Percentiles rank a stretch among this genome's conserved stretches.
Conservation (phyloP, 2,329 filamentous ascomycete species). For the Ascochyta rabiei region DNA sequence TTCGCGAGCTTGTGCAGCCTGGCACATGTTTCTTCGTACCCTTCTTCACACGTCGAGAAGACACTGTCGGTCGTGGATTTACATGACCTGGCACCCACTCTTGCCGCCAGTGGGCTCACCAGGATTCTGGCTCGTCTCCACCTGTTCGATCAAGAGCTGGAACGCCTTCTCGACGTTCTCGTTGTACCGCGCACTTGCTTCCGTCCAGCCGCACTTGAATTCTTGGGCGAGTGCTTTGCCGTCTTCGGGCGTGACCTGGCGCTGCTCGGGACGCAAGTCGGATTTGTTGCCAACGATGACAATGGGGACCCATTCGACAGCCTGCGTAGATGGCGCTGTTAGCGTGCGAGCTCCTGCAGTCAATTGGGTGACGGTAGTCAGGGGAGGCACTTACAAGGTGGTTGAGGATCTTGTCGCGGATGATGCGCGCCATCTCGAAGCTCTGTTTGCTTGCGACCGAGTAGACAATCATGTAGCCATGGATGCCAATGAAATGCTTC, state of each 20-base stretch:
- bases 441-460: slow-evolving; percentile 93
- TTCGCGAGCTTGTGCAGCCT: slow-evolving; percentile 3
- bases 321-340: slow-evolving; percentile 57
- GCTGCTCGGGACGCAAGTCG: slow-evolving; percentile 89
- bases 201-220: slow-evolving; percentile 91
- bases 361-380: not conserved
- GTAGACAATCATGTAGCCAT: slow-evolving; percentile 98
- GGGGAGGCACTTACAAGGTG: slow-evolving; percentile 71
- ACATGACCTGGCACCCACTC: slow-evolving; percentile 77
- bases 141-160: slow-evolving; percentile 90
- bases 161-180: slow-evolving; percentile 93
- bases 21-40: slow-evolving; percentile 4
- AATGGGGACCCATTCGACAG: slow-evolving; percentile 88
- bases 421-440: slow-evolving; percentile 96
- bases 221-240: slow-evolving; percentile 84
- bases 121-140: slow-evolving; percentile 93
- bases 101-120: slow-evolving; percentile 81
- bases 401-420: slow-evolving; percentile 95
- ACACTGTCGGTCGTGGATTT: slow-evolving; percentile 36
- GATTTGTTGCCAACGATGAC: slow-evolving; percentile 98
- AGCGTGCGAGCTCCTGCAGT: not conserved
- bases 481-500: slow-evolving; percentile 98
- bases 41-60: not conserved
- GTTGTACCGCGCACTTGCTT: slow-evolving; percentile 92
- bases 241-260: slow-evolving; percentile 85